Evolutionary conservation across 2,329 filamentous ascomycete genomes (phyloP).

Genomic region (Aspergillus sp.): DNA sequence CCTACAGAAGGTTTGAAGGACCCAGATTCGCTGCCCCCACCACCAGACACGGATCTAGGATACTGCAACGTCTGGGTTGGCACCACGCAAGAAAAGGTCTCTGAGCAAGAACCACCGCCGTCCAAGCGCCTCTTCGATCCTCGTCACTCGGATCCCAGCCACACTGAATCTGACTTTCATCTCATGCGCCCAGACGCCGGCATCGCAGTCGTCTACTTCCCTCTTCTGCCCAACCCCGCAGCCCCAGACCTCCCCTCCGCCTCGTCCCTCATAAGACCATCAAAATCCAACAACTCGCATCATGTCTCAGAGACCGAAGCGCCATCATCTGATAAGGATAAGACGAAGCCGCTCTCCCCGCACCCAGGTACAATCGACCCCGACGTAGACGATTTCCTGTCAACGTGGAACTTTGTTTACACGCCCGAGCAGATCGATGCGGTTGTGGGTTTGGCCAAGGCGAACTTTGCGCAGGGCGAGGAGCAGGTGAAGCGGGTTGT

Average conservation of each 20-base stretch:
- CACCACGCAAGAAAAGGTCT: slow-evolving; percentile 69
- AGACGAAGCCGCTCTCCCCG: slow-evolving; percentile 23
- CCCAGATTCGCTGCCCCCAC: slow-evolving; percentile 36
- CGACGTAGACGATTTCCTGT: slow-evolving; percentile 78
- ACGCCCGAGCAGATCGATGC: slow-evolving; percentile 85
- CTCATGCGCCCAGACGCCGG: slow-evolving; percentile 77
- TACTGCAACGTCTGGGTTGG: slow-evolving; percentile 98
- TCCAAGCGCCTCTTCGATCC: slow-evolving; percentile 51
- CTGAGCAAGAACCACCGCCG: slow-evolving; percentile 52
- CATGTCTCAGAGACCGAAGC: slow-evolving; percentile 20
- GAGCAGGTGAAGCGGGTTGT: slow-evolving; percentile 77
- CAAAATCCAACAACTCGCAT: slow-evolving; percentile 21
- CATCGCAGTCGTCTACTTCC: slow-evolving; percentile 86
- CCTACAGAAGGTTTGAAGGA: slow-evolving; percentile 43
- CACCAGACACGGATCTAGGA: slow-evolving; percentile 59
- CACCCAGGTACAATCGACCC: slow-evolving; percentile 76
- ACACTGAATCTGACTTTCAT: slow-evolving; percentile 64
- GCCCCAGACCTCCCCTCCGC: slow-evolving; percentile 31
- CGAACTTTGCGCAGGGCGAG: slow-evolving; percentile 82
- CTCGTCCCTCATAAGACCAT: slow-evolving; percentile 24
- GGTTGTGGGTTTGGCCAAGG: slow-evolving; percentile 76
- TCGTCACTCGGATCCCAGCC: slow-evolving; percentile 58
- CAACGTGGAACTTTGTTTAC: slow-evolving; percentile 98
- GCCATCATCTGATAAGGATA: slow-evolving; percentile 19
- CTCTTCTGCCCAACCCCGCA: slow-evolving; percentile 74